Conservation (phyloP, 306 rosid genomes). For the Crataegus laevigata region DNA sequence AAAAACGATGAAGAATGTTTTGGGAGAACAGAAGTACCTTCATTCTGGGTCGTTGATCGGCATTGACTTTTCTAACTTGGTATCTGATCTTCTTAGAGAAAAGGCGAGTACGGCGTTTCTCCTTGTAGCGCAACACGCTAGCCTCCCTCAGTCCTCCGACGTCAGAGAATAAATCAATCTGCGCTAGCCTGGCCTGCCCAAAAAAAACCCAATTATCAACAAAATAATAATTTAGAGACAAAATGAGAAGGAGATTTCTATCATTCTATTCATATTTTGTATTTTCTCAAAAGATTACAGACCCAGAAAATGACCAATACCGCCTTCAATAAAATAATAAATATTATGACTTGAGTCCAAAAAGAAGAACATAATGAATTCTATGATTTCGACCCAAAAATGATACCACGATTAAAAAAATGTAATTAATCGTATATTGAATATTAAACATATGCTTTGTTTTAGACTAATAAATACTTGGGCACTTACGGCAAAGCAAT, state of each 20-base stretch:
- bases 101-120: slow-evolving; percentile 70
- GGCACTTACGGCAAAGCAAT: neutral
- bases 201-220: neutral
- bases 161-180: slow-evolving; percentile 58
- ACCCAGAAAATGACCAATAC: neutral
- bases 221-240: neutral
- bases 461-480: neutral
- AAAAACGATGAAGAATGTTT: too few relatives aligned
- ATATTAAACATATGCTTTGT: neutral
- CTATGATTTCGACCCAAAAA: neutral
- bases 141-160: slow-evolving; percentile 66
- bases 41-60: slow-evolving; percentile 89
- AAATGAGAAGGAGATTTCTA: neutral
- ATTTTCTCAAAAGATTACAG: neutral
- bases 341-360: neutral
- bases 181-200: slow-evolving; percentile 62
- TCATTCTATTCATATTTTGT: neutral
- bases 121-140: slow-evolving; percentile 68
- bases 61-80: slow-evolving; percentile 78
- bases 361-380: neutral
- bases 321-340: neutral
- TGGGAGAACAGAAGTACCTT: slow-evolving; percentile 40
- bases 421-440: neutral
- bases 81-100: slow-evolving; percentile 80
- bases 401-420: too few relatives aligned